Conservation (phyloP, 441 rosid genomes). For the Adansonia grandidieri region DNA sequence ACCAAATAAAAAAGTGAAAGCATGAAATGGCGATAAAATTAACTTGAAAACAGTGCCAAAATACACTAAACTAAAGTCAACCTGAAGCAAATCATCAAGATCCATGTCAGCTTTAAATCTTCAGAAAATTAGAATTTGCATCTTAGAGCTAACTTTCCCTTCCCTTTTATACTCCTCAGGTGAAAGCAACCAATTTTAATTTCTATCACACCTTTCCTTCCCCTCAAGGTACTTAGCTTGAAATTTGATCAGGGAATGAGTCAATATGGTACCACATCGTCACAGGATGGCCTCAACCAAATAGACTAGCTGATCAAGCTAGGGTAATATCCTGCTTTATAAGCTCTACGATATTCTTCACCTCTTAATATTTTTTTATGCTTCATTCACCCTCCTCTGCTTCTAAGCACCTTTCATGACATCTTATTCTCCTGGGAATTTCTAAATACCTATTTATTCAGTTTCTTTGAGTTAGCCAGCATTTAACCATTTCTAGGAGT, state of each 20-base stretch:
- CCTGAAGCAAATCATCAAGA: conserved; percentile 3
- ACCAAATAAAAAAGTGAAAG: conserved; percentile 7
- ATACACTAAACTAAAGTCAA: neutral
- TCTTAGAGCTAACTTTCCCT: neutral
- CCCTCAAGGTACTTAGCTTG: neutral
- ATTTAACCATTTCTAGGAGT: neutral
- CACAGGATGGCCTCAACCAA: conserved; percentile 5
- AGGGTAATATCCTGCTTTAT: conserved; percentile 12
- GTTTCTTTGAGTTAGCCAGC: neutral
- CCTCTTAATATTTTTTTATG: neutral
- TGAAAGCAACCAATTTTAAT: neutral
- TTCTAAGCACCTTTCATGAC: neutral
- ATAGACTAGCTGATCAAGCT: neutral
- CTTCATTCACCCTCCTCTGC: conserved; percentile 1
- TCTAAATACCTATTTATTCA: neutral
- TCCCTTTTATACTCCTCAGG: neutral
- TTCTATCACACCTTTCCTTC: neutral
- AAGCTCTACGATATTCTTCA: neutral
- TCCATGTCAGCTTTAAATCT: conserved; percentile 2
- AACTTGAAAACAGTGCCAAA: conserved; percentile 8
- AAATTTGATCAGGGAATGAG: neutral
- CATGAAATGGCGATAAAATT: neutral
- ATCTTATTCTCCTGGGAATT: neutral
- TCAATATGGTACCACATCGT: neutral
- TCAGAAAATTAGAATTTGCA: neutral